phyloP scores from a whole-genome alignment of 1,284 basidiomycete species.

The Rhodotorula glutinis region DNA sequence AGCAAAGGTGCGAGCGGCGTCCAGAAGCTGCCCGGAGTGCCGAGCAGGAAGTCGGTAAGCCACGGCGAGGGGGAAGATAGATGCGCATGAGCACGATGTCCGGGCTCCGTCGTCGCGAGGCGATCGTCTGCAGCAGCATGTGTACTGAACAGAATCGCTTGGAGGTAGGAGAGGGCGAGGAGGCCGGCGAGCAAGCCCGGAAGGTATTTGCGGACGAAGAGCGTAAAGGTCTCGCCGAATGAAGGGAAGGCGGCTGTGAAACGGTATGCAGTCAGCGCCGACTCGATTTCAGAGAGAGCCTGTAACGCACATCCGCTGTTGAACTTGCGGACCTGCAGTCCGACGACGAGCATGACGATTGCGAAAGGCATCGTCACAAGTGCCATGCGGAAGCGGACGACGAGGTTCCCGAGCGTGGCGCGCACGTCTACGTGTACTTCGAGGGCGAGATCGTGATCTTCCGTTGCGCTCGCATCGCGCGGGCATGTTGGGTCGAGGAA shows the following conservation, averaged over 20 bases:
- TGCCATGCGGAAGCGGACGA: slow-evolving; percentile 40
- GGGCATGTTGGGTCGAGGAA: slow-evolving; percentile 42
- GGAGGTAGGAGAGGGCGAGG: slow-evolving; percentile 17
- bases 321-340: slow-evolving; percentile 29
- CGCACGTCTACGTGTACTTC: slow-evolving; percentile 35
- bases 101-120: neutral
- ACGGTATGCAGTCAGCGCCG: neutral
- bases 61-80: slow-evolving; percentile 20
- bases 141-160: slow-evolving; percentile 19
- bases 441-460: slow-evolving; percentile 12
- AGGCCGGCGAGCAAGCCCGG: slow-evolving; percentile 16
- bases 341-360: slow-evolving; percentile 34
- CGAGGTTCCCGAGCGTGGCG: slow-evolving; percentile 32
- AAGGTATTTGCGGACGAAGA: slow-evolving; percentile 18
- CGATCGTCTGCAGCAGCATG: slow-evolving; percentile 5
- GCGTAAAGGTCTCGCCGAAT: slow-evolving; percentile 19
- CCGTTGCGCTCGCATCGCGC: neutral
- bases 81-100: neutral
- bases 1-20: slow-evolving; percentile 25
- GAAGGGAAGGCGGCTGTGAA: slow-evolving; percentile 18
- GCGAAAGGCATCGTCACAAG: slow-evolving; percentile 40
- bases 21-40: slow-evolving; percentile 33
- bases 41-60: slow-evolving; percentile 37
- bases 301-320: slow-evolving; percentile 25
- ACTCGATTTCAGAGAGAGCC: too few relatives aligned